Conservation (phyloP, 2,329 filamentous ascomycete genomes). For the Neopestalotiopsis sp. region DNA sequence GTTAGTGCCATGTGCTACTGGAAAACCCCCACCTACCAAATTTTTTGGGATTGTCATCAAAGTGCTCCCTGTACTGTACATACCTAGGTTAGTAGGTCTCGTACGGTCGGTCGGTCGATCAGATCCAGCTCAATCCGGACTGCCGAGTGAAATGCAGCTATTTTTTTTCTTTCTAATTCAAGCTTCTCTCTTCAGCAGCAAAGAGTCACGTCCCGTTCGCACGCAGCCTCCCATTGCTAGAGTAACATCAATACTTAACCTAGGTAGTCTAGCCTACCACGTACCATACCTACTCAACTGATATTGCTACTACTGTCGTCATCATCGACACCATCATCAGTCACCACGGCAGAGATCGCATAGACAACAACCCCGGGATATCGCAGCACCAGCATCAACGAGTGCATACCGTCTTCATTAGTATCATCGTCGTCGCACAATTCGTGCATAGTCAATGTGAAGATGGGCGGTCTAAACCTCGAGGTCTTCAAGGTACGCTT, state of each 20-base stretch:
- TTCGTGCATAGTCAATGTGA: constrained; percentile 27
- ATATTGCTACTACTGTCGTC: too few relatives aligned
- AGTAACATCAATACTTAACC: too few relatives aligned
- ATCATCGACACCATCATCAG: too few relatives aligned
- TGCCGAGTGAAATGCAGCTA: neutral
- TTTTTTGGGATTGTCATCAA: neutral
- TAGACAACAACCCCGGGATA: too few relatives aligned
- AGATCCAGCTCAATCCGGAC: neutral
- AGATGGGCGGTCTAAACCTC: constrained; percentile 84
- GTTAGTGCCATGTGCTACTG: too few relatives aligned
- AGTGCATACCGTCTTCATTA: neutral
- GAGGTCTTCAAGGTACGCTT: constrained; percentile 88
- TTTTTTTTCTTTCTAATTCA: neutral
- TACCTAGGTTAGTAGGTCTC: neutral
- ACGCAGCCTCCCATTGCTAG: too few relatives aligned
- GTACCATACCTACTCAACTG: too few relatives aligned
- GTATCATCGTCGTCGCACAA: neutral
- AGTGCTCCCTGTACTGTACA: neutral
- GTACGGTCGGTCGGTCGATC: neutral
- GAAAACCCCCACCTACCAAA: neutral
- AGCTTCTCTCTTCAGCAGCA: too few relatives aligned
- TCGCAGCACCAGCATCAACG: too few relatives aligned
- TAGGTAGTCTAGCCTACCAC: too few relatives aligned
- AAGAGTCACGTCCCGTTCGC: too few relatives aligned
- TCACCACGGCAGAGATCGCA: too few relatives aligned